Evolutionary conservation across 768 basidiomycete genomes (phyloP), one percentile per base, ranked within the genome.

Genomic region (Mycena maculata): DNA sequence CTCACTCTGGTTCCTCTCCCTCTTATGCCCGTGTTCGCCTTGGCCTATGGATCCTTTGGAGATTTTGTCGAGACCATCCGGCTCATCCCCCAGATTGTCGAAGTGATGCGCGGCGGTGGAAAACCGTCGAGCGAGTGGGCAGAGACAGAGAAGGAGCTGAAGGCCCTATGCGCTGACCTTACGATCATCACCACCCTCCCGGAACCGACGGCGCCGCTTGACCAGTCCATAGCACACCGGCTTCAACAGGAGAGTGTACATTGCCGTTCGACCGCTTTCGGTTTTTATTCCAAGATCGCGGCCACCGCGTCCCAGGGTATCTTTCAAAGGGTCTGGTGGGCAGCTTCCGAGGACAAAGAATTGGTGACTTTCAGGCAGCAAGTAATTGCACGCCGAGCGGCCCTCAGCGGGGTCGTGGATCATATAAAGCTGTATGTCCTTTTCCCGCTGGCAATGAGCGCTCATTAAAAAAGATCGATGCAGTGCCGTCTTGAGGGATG

Each of bases 41-140:
- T 55, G 15, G 53, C 53, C 9, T 55, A 55, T 25, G 53, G 53
- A 25, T 55, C 53, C 53, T 28, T 55, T 36, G 53, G 53, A 16
- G 53, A 55, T 18, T 41, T 55, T 36, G 8, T 55, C 22, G 38
- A 20, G 2, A 41, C 53, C 1, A 8, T 22, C 38, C 10, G 28
- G 25, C 38, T 55, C 9, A 12, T 55, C 22, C 8, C 23, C 52
- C 13, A 53, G 33, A 53, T 53, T 22, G 12, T 53, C n/a, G 9
- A 15, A 3, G 4, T 23, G 2, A 4, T 38, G 2, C 33, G 33
- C n/a, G 13, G 36, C 6, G 13, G 33, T 33, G 52, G 52, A 4
- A 12, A 22, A 8, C 52, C 52, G 33, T 38, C 52, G 10, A 12
- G 22, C 20, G 52, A 11, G 4, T 53, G 52, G 52, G 16, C 4